Evolutionary conservation across 2,329 filamentous ascomycete genomes (phyloP).

Genomic region (Paraphaeosphaeria sporulosa): DNA sequence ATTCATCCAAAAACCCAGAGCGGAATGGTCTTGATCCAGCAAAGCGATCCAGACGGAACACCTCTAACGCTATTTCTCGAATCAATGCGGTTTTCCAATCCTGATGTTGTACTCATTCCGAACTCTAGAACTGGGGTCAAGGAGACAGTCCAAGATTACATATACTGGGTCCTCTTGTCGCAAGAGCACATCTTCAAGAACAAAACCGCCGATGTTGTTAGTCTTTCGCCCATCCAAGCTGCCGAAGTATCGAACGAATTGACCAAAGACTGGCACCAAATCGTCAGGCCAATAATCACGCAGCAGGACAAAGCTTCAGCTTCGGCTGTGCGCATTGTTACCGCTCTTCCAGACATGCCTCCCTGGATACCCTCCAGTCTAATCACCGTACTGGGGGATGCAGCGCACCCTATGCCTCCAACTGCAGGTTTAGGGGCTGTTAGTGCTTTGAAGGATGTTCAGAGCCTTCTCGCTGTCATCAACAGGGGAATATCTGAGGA

Average conservation of each 20-base stretch:
- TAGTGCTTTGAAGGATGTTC: constrained; percentile 49
- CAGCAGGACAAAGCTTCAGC: constrained; percentile 34
- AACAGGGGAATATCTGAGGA: background rate
- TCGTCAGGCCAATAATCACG: constrained; percentile 21
- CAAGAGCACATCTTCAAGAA: constrained; percentile 19
- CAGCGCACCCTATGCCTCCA: constrained; percentile 51
- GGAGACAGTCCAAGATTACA: constrained; percentile 36
- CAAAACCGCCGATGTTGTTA: constrained; percentile 15
- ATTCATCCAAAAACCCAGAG: background rate
- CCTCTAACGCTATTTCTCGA: constrained; percentile 29
- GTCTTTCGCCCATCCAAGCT: constrained; percentile 13
- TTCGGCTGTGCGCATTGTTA: constrained; percentile 44
- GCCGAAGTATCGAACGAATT: constrained; percentile 20
- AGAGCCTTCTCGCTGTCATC: constrained; percentile 26
- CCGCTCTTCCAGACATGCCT: constrained; percentile 41
- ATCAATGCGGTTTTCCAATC: constrained; percentile 28
- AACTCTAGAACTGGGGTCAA: constrained; percentile 1
- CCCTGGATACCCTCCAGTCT: constrained; percentile 39
- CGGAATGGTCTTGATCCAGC: background rate
- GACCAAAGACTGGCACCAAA: constrained; percentile 24
- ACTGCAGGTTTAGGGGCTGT: constrained; percentile 51
- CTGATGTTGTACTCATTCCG: background rate
- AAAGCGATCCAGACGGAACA: background rate
- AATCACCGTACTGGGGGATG: constrained; percentile 52
- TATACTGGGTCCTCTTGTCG: constrained; percentile 46